Evolutionary conservation across 2,329 filamentous ascomycete species (phyloP).

Genomic region (Penicillium sp.): DNA sequence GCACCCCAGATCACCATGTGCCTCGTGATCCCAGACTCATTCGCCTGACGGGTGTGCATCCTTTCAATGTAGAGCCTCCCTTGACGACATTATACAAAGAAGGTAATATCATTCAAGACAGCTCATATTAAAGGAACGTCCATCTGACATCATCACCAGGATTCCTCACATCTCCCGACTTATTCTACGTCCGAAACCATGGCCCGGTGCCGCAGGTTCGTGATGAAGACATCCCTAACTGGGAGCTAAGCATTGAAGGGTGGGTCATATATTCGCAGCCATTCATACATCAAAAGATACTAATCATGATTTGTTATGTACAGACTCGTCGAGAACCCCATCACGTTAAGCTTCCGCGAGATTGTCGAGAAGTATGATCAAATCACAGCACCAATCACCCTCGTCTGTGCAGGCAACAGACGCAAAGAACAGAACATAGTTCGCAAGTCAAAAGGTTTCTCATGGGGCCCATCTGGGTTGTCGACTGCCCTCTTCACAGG

Average conservation of each 20-base stretch:
- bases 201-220: slow-evolving; percentile 75
- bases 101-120: slow-evolving; percentile 26
- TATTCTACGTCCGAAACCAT: slow-evolving; percentile 93
- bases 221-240: slow-evolving; percentile 72
- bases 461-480: slow-evolving; percentile 85
- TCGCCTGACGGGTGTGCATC: slow-evolving; percentile 82
- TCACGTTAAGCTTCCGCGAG: slow-evolving; percentile 71
- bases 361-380: slow-evolving; percentile 76
- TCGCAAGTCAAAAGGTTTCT: slow-evolving; percentile 89
- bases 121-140: neutral
- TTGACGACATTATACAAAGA: slow-evolving; percentile 74
- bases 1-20: slow-evolving; percentile 82
- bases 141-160: slow-evolving; percentile 47
- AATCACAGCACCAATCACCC: slow-evolving; percentile 80
- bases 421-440: slow-evolving; percentile 92
- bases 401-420: slow-evolving; percentile 89
- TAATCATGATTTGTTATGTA: neutral
- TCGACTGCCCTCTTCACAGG: slow-evolving; percentile 90
- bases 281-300: neutral
- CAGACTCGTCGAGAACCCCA: slow-evolving; percentile 73
- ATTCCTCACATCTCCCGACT: slow-evolving; percentile 81
- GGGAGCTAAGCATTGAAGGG: slow-evolving; percentile 83
- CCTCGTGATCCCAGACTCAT: slow-evolving; percentile 79
- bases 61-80: slow-evolving; percentile 88
- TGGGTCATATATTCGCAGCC: slow-evolving; percentile 19